Percentiles rank a stretch among this genome's conserved stretches.
Evolutionary conservation across 257 asterid species (phyloP).

Genomic region (Nicotiana tomentosiformis): DNA sequence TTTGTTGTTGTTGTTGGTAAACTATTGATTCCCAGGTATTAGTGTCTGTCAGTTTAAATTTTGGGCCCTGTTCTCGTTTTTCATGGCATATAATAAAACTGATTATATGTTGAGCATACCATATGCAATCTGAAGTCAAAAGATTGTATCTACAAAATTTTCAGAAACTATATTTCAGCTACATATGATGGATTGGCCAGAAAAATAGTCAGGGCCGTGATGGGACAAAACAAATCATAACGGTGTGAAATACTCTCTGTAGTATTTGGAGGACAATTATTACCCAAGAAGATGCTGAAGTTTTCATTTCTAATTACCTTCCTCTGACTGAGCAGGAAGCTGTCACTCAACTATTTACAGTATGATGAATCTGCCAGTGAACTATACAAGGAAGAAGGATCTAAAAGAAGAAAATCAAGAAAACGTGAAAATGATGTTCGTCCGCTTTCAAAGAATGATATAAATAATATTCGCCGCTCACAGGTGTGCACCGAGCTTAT

Average conservation of each 20-base stretch:
- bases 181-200: not conserved
- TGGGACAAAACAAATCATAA: not conserved
- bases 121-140: not conserved
- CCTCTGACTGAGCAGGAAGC: constrained; percentile 53
- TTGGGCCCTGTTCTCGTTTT: not conserved
- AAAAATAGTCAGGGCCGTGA: not conserved
- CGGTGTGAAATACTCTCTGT: not conserved
- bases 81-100: not conserved
- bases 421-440: constrained; percentile 46
- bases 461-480: constrained; percentile 61
- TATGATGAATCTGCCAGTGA: constrained; percentile 52
- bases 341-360: constrained; percentile 55
- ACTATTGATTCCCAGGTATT: not conserved
- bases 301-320: constrained; percentile 9
- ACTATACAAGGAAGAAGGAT: constrained; percentile 49
- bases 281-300: constrained; percentile 1
- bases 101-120: not conserved
- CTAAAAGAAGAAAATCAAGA: constrained; percentile 65
- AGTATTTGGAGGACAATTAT: not conserved
- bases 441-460: constrained; percentile 62
- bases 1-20: too few relatives aligned
- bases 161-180: not conserved
- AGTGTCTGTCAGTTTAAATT: not conserved
- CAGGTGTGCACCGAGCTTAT: constrained; percentile 44
- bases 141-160: not conserved